These are phyloP conservation scores for Tricholoma terreum DNA, from an alignment of 768 basidiomycete species.

Conservation along the genomic window DNA sequence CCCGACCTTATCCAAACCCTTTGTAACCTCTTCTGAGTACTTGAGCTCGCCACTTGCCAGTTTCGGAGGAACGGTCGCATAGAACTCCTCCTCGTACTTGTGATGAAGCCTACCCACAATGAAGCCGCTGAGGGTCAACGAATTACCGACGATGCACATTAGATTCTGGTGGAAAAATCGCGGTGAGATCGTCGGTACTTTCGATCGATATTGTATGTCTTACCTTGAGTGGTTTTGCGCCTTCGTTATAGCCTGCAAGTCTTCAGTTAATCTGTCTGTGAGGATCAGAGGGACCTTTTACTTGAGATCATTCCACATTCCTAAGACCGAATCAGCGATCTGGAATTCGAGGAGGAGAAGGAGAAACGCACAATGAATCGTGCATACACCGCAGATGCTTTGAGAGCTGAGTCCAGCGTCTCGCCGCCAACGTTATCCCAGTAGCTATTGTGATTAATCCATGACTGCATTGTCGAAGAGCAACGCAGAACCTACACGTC, in stretches of 20 bases:
- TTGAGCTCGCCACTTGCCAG: slow-evolving; percentile 47
- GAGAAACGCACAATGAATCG: slow-evolving; percentile 46
- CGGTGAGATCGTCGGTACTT: neutral
- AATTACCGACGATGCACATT: slow-evolving; percentile 37
- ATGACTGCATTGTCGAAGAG: neutral
- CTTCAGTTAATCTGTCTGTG: neutral
- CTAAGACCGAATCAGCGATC: slow-evolving; percentile 12
- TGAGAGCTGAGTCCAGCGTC: slow-evolving; percentile 53
- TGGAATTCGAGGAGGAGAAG: neutral
- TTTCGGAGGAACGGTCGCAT: slow-evolving; percentile 34
- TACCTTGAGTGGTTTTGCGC: slow-evolving; percentile 26
- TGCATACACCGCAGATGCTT: slow-evolving; percentile 40
- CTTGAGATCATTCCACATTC: slow-evolving; percentile 42
- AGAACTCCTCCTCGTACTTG: slow-evolving; percentile 43
- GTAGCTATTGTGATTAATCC: slow-evolving; percentile 27
- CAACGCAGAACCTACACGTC: slow-evolving; percentile 32
- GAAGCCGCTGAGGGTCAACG: slow-evolving; percentile 38
- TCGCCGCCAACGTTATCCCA: slow-evolving; percentile 64
- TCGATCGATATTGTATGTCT: neutral
- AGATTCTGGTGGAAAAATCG: slow-evolving; percentile 32
- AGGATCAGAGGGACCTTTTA: neutral
- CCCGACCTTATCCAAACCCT: slow-evolving; percentile 41
- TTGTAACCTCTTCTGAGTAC: slow-evolving; percentile 42
- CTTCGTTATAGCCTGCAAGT: slow-evolving; percentile 31
- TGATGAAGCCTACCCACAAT: slow-evolving; percentile 27